Base-by-base conservation (phyloP, 805 yeast genomes). In the Myxozyma melibiosi region DNA sequence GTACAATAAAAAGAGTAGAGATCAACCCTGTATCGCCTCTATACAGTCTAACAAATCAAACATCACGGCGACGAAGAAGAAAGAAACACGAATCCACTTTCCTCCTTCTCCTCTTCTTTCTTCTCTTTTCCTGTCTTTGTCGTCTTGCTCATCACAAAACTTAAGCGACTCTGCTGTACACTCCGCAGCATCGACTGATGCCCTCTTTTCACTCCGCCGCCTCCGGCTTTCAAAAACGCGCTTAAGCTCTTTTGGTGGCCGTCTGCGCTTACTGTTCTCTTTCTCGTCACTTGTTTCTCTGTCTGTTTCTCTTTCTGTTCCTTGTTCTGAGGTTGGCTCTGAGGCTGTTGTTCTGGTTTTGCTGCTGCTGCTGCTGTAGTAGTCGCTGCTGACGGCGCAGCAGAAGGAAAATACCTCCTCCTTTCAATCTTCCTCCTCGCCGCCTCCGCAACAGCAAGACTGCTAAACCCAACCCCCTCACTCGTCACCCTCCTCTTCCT, bases 381-480 rank as follows among this genome's bases (percentile, higher is more conserved):
- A 27, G 34, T 4, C 13, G 46, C 22, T 14, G 22, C 8, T 6
- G 33, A 27, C 6, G 25, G n/a, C 4, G 46, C n/a, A 14, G 22
- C 6, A 11, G 20, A 8, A 14, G 46, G 46, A n/a, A 42, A 42
- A 45, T 45, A 45, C 28, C 24, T 33, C n/a, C 50, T 34, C 33
- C n/a, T 7, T 14, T 45, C 50, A 22, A 45, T 11, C 24, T 45
- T 45, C 22, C 18, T 13, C 18, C 50, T 45, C 30, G 31, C 50
- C 2, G 38, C 30, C n/a, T 45, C 41, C n/a, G 18, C 31, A 13
- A 40, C 50, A 3, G 33, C 40, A 34, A 18, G n/a, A n/a, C n/a
- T n/a, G n/a, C n/a, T n/a, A n/a, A n/a, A n/a, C n/a, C n/a, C n/a
- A n/a, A n/a, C n/a, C n/a, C n/a, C n/a, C n/a, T n/a, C 24, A 2